These are phyloP conservation scores for Tulasnella sp. DNA, from an alignment of 768 basidiomycete genomes.

Conservation along the genomic window DNA sequence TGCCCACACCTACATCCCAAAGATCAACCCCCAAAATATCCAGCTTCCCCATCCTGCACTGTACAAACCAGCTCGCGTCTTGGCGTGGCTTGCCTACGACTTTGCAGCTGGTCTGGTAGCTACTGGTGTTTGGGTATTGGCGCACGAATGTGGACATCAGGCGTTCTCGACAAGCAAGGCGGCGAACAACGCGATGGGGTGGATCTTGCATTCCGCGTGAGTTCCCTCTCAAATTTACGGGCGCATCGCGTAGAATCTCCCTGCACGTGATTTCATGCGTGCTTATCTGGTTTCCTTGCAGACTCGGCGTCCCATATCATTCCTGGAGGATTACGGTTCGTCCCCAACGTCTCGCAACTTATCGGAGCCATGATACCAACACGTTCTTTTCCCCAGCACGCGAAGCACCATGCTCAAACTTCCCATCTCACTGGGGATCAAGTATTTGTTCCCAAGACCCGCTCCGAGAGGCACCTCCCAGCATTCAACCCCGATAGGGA, in stretches of 20 bases:
- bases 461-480: slow-evolving; percentile 53
- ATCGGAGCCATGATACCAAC: not conserved
- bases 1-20: slow-evolving; percentile 27
- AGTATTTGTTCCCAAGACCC: slow-evolving; percentile 89
- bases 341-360: slow-evolving; percentile 10
- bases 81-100: slow-evolving; percentile 69
- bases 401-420: slow-evolving; percentile 90
- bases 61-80: slow-evolving; percentile 48
- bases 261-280: slow-evolving; percentile 20
- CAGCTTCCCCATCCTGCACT: slow-evolving; percentile 29
- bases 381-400: slow-evolving; percentile 37
- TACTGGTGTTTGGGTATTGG: slow-evolving; percentile 90
- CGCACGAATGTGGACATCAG: slow-evolving; percentile 93
- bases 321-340: slow-evolving; percentile 75
- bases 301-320: slow-evolving; percentile 91
- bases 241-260: not conserved
- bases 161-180: slow-evolving; percentile 86
- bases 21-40: slow-evolving; percentile 23
- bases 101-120: slow-evolving; percentile 75
- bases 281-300: slow-evolving; percentile 25
- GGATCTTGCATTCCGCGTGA: slow-evolving; percentile 81
- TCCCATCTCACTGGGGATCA: slow-evolving; percentile 91
- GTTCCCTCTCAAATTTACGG: slow-evolving; percentile 21
- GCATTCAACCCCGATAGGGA: slow-evolving; percentile 56
- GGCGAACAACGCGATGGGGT: slow-evolving; percentile 87